Evolutionary conservation across 805 yeast genomes (phyloP).

Genomic region (Wickerhamomyces sydowiorum): DNA sequence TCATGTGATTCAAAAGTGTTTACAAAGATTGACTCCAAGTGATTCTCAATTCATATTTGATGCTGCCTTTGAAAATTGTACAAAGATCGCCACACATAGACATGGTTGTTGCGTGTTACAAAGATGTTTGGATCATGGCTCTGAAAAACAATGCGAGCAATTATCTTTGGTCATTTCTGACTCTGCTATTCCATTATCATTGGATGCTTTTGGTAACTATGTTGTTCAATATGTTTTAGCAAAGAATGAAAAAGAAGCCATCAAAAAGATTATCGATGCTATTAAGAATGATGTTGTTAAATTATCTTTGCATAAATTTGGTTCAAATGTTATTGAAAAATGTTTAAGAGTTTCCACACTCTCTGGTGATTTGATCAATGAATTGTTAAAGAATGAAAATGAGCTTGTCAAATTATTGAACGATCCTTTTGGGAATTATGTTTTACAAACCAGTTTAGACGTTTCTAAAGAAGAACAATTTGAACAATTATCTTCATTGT

Average conservation of each 20-base stretch:
- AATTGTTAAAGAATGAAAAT: slow-evolving; percentile 33
- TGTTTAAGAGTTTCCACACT: slow-evolving; percentile 50
- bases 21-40: slow-evolving; percentile 60
- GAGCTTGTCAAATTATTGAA: slow-evolving; percentile 52
- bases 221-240: slow-evolving; percentile 88
- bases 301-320: slow-evolving; percentile 82
- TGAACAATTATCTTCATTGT: slow-evolving; percentile 45
- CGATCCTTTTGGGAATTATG: slow-evolving; percentile 94
- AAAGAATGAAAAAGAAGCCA: slow-evolving; percentile 29
- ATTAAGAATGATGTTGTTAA: slow-evolving; percentile 29
- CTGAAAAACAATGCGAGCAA: slow-evolving; percentile 57
- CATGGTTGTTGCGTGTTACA: slow-evolving; percentile 98
- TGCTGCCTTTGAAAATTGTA: slow-evolving; percentile 67
- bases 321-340: slow-evolving; percentile 92
- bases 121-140: slow-evolving; percentile 90
- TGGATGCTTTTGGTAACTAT: slow-evolving; percentile 95
- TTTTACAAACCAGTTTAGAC: slow-evolving; percentile 87
- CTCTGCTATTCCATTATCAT: slow-evolving; percentile 61
- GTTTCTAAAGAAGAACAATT: slow-evolving; percentile 41
- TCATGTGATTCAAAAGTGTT: slow-evolving; percentile 91
- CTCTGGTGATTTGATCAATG: slow-evolving; percentile 43
- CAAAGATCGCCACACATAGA: slow-evolving; percentile 86
- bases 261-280: slow-evolving; percentile 26
- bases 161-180: slow-evolving; percentile 64
- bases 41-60: slow-evolving; percentile 87